Conservation (phyloP, 129 eudicot species). For the Ambrosia artemisiifolia region DNA sequence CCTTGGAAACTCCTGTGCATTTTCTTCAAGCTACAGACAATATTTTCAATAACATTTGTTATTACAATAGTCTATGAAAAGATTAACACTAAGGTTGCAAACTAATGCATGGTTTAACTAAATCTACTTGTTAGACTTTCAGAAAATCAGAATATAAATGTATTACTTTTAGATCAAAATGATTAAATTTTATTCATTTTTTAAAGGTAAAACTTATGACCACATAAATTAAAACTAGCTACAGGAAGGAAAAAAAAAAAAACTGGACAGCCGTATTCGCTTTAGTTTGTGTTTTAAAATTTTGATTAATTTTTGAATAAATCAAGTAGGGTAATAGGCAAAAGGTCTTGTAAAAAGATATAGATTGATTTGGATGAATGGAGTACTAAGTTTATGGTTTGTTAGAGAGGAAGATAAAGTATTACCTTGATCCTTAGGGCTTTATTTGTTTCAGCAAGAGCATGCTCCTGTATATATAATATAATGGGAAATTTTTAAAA, state of each 20-base stretch:
- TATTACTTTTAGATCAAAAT: not conserved
- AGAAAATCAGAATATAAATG: too few relatives aligned
- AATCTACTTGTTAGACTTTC: not conserved
- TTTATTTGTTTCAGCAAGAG: slow-evolving; percentile 53
- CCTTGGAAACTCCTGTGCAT: slow-evolving; percentile 33
- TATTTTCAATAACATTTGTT: not conserved
- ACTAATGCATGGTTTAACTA: not conserved
- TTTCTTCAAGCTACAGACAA: slow-evolving; percentile 46
- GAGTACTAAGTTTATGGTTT: not conserved
- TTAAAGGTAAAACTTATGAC: not conserved
- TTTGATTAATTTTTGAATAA: not conserved
- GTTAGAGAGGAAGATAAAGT: not conserved
- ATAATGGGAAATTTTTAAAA: not conserved
- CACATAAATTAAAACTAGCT: not conserved
- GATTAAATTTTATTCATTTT: not conserved
- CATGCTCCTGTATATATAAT: slow-evolving; percentile 46
- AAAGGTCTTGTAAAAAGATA: too few relatives aligned
- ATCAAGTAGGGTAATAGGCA: not conserved
- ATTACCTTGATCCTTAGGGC: slow-evolving; percentile 46
- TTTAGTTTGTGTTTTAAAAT: too few relatives aligned
- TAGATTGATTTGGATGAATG: too few relatives aligned
- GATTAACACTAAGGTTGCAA: not conserved
- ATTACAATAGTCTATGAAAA: not conserved
- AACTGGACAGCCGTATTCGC: too few relatives aligned
- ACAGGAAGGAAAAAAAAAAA: too few relatives aligned